A percentile compares a stretch with the other conserved stretches of the same genome.
These are phyloP conservation scores for Penicillium sumatraense DNA, from an alignment of 2,329 filamentous ascomycete species.

Conservation along the genomic window DNA sequence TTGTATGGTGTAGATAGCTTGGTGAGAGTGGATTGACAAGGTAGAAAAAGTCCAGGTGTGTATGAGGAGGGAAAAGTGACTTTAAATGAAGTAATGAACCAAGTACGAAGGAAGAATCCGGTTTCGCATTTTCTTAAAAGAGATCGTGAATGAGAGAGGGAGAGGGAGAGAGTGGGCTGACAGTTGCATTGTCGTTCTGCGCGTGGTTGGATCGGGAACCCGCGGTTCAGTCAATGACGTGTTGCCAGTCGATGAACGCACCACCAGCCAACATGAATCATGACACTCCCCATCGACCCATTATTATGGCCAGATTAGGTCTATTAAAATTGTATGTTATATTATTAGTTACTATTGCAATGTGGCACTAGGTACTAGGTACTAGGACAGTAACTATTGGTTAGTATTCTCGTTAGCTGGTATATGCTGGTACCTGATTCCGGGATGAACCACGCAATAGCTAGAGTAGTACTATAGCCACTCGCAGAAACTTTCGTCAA, in stretches of 20 bases:
- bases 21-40: background rate
- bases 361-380: no score
- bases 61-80: background rate
- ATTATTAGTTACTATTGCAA: no score
- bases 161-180: conserved; percentile 6
- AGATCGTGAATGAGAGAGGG: no score
- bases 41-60: background rate
- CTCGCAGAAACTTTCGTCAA: no score
- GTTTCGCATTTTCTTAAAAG: no score
- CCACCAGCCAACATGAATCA: background rate
- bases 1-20: background rate
- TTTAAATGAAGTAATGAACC: background rate
- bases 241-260: conserved; percentile 15
- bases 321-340: no score
- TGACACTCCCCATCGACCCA: background rate
- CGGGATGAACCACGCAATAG: no score
- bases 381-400: no score
- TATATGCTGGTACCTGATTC: no score
- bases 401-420: no score
- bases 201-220: conserved; percentile 1
- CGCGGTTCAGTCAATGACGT: conserved; percentile 19
- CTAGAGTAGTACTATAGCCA: no score
- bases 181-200: conserved; percentile 8
- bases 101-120: background rate
- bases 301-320: no score